Evolutionary conservation across 2,329 filamentous ascomycete species (phyloP).

Genomic region (Fusarium armeniacum): DNA sequence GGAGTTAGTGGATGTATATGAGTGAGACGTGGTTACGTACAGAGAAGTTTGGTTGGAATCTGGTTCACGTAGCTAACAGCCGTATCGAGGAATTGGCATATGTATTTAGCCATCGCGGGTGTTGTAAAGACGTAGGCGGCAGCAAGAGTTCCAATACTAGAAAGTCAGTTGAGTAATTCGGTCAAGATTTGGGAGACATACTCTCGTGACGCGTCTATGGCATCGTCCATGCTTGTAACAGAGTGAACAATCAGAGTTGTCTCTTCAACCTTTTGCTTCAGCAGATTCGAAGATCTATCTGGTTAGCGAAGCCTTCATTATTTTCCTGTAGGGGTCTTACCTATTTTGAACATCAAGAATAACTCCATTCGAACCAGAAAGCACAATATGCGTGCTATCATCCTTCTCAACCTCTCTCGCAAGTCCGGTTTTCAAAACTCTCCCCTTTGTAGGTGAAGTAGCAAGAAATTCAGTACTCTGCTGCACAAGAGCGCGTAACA

Average conservation of each 20-base stretch:
- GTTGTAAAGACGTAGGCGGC: slow-evolving; percentile 36
- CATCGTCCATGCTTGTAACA: slow-evolving; percentile 39
- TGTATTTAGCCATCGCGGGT: slow-evolving; percentile 31
- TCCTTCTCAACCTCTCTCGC: slow-evolving; percentile 26
- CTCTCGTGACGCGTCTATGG: slow-evolving; percentile 22
- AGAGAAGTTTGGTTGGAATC: slow-evolving; percentile 21
- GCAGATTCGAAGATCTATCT: slow-evolving; percentile 1
- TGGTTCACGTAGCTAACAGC: slow-evolving; percentile 30
- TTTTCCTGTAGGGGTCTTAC: background rate
- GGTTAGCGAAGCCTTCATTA: background rate
- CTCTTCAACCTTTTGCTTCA: slow-evolving; percentile 25
- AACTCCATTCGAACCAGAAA: slow-evolving; percentile 25
- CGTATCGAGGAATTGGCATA: slow-evolving; percentile 27
- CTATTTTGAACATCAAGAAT: slow-evolving; percentile 31
- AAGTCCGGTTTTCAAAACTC: background rate
- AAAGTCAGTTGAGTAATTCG: background rate
- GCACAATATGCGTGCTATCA: slow-evolving; percentile 12
- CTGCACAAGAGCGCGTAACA: slow-evolving; percentile 31
- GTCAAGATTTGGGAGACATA: background rate
- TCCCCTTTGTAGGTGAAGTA: accelerated
- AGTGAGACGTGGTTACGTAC: background rate
- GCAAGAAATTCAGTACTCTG: slow-evolving; percentile 27
- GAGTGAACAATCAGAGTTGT: slow-evolving; percentile 27
- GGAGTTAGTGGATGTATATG: accelerated
- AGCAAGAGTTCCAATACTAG: slow-evolving; percentile 12